These are phyloP conservation scores for Lepidium aucheri DNA, from an alignment of 345 rosid species.

Conservation along the genomic window DNA sequence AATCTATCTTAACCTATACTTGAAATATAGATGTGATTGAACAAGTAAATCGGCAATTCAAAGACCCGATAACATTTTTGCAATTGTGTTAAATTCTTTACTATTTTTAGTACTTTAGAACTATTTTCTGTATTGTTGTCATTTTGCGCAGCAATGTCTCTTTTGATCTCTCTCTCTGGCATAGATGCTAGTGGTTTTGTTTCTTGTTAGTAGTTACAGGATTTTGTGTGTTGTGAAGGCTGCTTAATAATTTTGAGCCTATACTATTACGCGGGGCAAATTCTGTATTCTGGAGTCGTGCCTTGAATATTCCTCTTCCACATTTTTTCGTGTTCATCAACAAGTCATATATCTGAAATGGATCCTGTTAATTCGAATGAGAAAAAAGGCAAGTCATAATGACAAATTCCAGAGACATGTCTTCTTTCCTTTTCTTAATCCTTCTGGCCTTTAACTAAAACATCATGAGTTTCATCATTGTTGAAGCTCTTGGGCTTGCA, in stretches of 20 bases:
- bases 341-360: conserved; percentile 8
- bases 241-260: neutral
- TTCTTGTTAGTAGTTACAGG: neutral
- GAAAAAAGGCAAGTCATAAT: conserved; percentile 31
- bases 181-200: conserved; percentile 4
- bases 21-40: too few species aligned
- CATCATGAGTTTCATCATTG: conserved; percentile 35
- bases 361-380: conserved; percentile 8
- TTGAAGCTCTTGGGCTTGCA: conserved; percentile 97
- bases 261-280: conserved; percentile 56
- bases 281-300: conserved; percentile 94
- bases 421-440: neutral
- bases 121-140: too few species aligned
- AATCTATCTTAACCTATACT: too few species aligned
- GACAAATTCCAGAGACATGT: neutral
- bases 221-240: neutral
- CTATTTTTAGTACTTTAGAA: too few species aligned
- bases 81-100: too few species aligned
- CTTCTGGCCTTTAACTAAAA: neutral
- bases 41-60: too few species aligned
- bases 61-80: too few species aligned
- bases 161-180: conserved; percentile 91
- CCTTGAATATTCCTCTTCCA: conserved; percentile 87
- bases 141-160: conserved; percentile 48
- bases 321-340: conserved; percentile 57